Base-by-base conservation (phyloP, 2,329 filamentous ascomycete species). In the Aspergillus neoniger region DNA sequence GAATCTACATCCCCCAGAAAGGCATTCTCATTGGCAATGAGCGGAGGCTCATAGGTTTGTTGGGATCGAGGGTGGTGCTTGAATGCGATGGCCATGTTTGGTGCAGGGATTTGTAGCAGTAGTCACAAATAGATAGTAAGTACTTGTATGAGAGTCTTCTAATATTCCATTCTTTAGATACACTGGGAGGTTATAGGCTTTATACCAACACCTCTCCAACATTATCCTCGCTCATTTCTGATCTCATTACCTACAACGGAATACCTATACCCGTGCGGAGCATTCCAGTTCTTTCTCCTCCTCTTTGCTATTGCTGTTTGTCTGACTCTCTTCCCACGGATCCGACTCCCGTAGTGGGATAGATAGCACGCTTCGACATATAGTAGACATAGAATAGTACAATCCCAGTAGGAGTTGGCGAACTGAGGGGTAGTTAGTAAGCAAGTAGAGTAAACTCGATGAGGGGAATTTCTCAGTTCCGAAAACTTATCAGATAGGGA, bases 11-110 rank as follows among this genome's bases (percentile, higher is more conserved):
- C 88, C 44, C 86, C 87, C 3, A 90, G 81, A 71, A 81, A 90
- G 30, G 86, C 87, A 69, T 90, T 90, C 63, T 88, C 85, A 67
- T 88, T 87, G 38, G 86, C 85, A 62, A 90, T 86, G 51, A 88
- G 81, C 5, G 86, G 87, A 3, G 86, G 86, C 68, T 88, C 85
- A 76, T 84, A 88, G 41, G 76, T 79, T 25, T 79, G 81, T 71
- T 88, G 85, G 0, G 85, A 86, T 69, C 86, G 80, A 54, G 81
- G 69, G 72, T 81, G 84, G 76, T 88, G 82, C 55, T 77, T 79
- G 72, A 86, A 81, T 39, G 72, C 69, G 55, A 73, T 67, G 30
- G 76, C 58, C 76, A 77, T 80, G 63, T 28, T 28, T 28, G 25
- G 7, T 8, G 2, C 8, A 25, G 25, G 6, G 0, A 25, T 8